These are phyloP conservation scores for Stagonosporopsis cucurbitacearum DNA, from an alignment of 2,329 filamentous ascomycete species.

Conservation along the genomic window DNA sequence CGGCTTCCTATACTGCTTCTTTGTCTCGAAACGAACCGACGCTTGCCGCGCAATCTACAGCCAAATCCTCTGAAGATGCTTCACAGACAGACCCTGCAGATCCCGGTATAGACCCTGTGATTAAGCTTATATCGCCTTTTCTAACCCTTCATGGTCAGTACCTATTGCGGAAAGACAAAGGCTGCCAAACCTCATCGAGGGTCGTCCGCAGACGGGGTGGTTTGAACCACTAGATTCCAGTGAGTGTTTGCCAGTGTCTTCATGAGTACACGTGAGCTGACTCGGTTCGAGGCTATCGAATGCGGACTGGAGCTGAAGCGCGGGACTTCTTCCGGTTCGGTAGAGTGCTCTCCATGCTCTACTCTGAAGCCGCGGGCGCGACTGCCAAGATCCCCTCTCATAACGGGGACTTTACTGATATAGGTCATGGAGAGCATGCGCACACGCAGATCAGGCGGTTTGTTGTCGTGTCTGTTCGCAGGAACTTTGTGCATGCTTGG, in stretches of 20 bases:
- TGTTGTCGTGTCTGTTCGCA: constrained; percentile 24
- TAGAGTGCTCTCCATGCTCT: constrained; percentile 33
- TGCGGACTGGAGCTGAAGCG: constrained; percentile 25
- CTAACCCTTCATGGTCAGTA: neutral
- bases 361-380: constrained; percentile 21
- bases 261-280: neutral
- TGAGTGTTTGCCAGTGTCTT: neutral
- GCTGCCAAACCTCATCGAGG: neutral
- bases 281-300: constrained; percentile 22
- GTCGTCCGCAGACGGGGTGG: constrained; percentile 15
- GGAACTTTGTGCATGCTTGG: constrained; percentile 35
- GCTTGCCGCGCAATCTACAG: too few species aligned
- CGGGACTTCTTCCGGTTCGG: constrained; percentile 27
- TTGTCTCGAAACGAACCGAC: neutral
- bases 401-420: constrained; percentile 19
- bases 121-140: neutral
- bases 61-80: too few species aligned
- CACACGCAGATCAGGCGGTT: constrained; percentile 39
- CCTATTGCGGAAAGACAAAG: neutral
- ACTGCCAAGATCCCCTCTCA: neutral
- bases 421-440: constrained; percentile 20
- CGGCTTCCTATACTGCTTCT: neutral
- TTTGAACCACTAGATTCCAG: constrained; percentile 13
- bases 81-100: neutral
- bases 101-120: neutral